A percentile compares a stretch with the other conserved stretches of the same genome.
These are phyloP conservation scores for Herpetomonas tarakana DNA, from an alignment of 208 protist genomes.

Conservation along the genomic window DNA sequence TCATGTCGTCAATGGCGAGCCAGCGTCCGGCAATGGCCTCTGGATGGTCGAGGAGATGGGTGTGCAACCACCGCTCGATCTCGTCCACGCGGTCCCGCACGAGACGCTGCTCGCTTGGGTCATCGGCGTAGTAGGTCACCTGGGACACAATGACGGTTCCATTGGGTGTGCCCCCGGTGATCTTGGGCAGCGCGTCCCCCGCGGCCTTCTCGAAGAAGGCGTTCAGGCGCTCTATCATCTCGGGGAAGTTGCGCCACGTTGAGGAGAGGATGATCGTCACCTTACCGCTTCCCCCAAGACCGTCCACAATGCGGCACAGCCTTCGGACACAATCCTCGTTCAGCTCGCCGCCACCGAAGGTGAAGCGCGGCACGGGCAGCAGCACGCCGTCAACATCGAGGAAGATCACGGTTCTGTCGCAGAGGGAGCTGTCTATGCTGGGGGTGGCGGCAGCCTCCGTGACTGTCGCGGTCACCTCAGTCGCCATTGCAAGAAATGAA, in stretches of 20 bases:
- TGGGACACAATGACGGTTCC: conserved; percentile 58
- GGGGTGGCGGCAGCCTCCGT: not conserved
- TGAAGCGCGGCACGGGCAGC: conserved; percentile 72
- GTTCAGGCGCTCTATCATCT: conserved; percentile 69
- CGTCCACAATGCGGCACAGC: conserved; percentile 41
- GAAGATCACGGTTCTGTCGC: conserved; percentile 71
- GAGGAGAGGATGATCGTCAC: conserved; percentile 82
- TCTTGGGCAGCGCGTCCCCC: conserved; percentile 32
- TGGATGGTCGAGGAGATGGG: conserved; percentile 61
- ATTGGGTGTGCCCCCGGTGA: conserved; percentile 64
- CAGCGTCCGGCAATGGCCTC: conserved; percentile 78
- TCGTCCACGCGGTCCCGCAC: conserved; percentile 85
- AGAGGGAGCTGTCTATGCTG: conserved; percentile 23
- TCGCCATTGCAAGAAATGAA: not conserved
- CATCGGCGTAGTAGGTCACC: conserved; percentile 78
- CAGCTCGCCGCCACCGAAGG: conserved; percentile 81
- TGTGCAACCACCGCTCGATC: conserved; percentile 71
- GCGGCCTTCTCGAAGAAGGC: conserved; percentile 37
- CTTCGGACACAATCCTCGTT: conserved; percentile 37
- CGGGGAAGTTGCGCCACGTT: conserved; percentile 78
- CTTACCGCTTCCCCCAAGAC: conserved; percentile 39
- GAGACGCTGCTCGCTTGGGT: conserved; percentile 72
- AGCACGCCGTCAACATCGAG: conserved; percentile 86
- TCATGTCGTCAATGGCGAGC: conserved; percentile 88
- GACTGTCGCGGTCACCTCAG: not conserved